phyloP scores from a whole-genome alignment of 352 stramenopile genomes.

The Phytophthora nicotianae region DNA sequence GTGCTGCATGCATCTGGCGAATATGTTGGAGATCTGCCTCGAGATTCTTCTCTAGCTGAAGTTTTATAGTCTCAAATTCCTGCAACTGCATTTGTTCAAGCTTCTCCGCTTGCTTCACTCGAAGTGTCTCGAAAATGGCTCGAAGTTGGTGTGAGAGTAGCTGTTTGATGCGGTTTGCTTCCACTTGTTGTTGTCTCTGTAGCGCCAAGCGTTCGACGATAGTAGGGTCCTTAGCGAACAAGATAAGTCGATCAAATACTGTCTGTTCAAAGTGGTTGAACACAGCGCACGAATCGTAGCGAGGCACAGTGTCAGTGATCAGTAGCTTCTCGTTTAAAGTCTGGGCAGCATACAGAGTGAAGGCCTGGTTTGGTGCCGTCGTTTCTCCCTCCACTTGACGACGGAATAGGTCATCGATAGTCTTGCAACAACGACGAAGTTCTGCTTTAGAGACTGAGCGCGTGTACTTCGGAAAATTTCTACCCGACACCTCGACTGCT shows the following conservation, averaged over 20 bases:
- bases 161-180: conserved; percentile 58
- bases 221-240: conserved; percentile 70
- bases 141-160: conserved; percentile 53
- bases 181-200: conserved; percentile 54
- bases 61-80: conserved; percentile 51
- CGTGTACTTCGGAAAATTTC: conserved; percentile 70
- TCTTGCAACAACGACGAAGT: conserved; percentile 51
- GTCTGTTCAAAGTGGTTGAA: conserved; percentile 79
- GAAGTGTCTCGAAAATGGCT: conserved; percentile 52
- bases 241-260: conserved; percentile 65
- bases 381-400: conserved; percentile 26
- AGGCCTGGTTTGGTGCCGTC: conserved; percentile 49
- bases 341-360: conserved; percentile 48
- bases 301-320: conserved; percentile 61
- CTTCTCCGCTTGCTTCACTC: conserved; percentile 37
- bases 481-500: conserved; percentile 54
- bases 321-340: conserved; percentile 57
- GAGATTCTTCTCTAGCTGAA: conserved; percentile 52
- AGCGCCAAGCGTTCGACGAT: conserved; percentile 59
- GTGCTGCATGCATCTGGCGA: conserved; percentile 59
- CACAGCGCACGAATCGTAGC: conserved; percentile 57
- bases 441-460: conserved; percentile 56
- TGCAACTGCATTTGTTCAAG: conserved; percentile 44
- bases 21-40: conserved; percentile 71
- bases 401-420: conserved; percentile 59